Conservation (phyloP, 345 rosid genomes). For the Isatis tinctoria region DNA sequence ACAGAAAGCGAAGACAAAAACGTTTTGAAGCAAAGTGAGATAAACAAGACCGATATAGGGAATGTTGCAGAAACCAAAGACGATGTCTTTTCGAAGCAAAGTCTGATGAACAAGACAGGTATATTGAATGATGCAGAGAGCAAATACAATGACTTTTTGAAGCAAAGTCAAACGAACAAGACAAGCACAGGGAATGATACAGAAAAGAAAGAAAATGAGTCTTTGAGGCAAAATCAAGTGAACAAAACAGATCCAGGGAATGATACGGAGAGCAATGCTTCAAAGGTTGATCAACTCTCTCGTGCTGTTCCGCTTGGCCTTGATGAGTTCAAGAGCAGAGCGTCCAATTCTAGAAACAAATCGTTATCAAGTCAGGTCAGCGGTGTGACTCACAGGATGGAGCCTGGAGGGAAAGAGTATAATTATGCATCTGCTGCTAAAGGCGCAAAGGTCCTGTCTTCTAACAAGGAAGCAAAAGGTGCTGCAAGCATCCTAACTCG, state of each 20-base stretch:
- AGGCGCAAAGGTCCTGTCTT: constrained; percentile 81
- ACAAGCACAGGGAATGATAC: constrained; percentile 8
- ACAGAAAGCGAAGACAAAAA: constrained; percentile 21
- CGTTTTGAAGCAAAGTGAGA: background rate
- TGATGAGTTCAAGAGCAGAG: constrained; percentile 93
- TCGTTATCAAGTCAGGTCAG: constrained; percentile 58
- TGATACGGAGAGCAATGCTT: constrained; percentile 27
- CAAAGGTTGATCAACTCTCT: constrained; percentile 46
- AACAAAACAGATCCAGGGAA: constrained; percentile 6
- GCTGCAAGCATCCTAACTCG: constrained; percentile 67
- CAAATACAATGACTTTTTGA: background rate
- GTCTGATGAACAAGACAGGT: background rate
- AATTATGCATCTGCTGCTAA: constrained; percentile 89
- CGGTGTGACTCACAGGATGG: constrained; percentile 68
- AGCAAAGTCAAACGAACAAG: constrained; percentile 7
- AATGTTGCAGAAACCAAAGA: constrained; percentile 29
- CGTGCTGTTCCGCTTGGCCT: constrained; percentile 66
- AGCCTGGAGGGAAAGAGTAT: constrained; percentile 86
- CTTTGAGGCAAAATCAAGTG: background rate
- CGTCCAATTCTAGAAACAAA: constrained; percentile 56
- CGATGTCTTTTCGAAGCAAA: background rate
- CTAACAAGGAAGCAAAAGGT: constrained; percentile 93
- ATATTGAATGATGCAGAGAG: constrained; percentile 11
- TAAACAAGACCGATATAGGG: constrained; percentile 3
- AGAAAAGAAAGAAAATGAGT: constrained; percentile 17